Conservation (phyloP, 352 stramenopile genomes). For the Globisporangium spiculum region DNA sequence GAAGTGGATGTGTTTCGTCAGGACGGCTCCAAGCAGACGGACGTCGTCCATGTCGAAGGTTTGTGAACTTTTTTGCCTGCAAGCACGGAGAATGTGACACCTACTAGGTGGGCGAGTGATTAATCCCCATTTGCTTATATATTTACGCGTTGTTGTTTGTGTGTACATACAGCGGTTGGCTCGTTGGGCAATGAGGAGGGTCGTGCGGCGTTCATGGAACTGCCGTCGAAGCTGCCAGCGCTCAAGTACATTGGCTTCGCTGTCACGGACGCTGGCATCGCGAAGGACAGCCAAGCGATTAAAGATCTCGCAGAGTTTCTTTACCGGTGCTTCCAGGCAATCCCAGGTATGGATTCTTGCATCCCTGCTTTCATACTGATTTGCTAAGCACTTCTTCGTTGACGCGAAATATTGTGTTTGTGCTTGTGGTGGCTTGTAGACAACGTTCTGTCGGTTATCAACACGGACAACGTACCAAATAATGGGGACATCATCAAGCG, state of each 20-base stretch:
- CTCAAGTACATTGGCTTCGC: constrained; percentile 41
- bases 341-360: constrained; percentile 29
- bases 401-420: neutral
- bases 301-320: constrained; percentile 58
- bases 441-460: constrained; percentile 63
- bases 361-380: neutral
- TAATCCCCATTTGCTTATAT: neutral
- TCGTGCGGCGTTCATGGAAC: constrained; percentile 25
- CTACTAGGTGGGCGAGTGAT: neutral
- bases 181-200: constrained; percentile 24
- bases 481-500: constrained; percentile 64
- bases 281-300: constrained; percentile 31
- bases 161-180: constrained; percentile 18
- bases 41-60: constrained; percentile 14
- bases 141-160: neutral
- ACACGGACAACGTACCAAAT: constrained; percentile 75
- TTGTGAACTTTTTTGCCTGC: neutral
- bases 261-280: constrained; percentile 42
- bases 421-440: constrained; percentile 19
- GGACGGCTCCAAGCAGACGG: constrained; percentile 24
- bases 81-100: neutral
- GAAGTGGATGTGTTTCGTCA: constrained; percentile 34
- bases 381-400: neutral
- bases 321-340: constrained; percentile 27
- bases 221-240: constrained; percentile 24